These are phyloP conservation scores for Yamadazyma takamatsuzukensis DNA, from an alignment of 805 yeast genomes.

Conservation along the genomic window DNA sequence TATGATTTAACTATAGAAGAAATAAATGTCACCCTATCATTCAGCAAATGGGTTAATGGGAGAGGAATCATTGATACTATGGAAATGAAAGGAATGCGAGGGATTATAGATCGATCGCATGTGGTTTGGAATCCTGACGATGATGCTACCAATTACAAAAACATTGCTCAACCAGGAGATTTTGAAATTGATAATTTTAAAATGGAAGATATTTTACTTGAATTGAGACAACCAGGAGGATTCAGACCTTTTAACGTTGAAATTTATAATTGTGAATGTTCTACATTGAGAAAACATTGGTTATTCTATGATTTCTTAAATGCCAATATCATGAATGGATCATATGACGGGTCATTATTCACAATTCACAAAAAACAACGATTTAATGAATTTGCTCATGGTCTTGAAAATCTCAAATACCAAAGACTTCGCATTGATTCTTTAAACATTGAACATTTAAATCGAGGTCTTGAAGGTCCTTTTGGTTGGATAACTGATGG, in stretches of 20 bases:
- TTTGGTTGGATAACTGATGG: constrained; percentile 97
- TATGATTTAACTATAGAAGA: constrained; percentile 88
- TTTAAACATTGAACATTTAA: constrained; percentile 81
- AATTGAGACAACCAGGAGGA: constrained; percentile 74
- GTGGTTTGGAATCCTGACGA: constrained; percentile 80
- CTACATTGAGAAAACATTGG: constrained; percentile 87
- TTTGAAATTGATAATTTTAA: constrained; percentile 83
- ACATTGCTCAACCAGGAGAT: constrained; percentile 78
- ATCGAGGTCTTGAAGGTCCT: constrained; percentile 88
- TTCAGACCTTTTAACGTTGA: constrained; percentile 85
- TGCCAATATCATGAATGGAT: constrained; percentile 82
- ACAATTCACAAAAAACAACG: constrained; percentile 81
- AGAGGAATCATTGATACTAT: constrained; percentile 76
- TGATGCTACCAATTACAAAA: constrained; percentile 77
- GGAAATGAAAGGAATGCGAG: constrained; percentile 81
- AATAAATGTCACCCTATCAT: constrained; percentile 73
- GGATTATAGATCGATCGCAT: constrained; percentile 88
- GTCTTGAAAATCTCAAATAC: constrained; percentile 26
- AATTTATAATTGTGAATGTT: constrained; percentile 80
- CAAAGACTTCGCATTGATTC: constrained; percentile 84
- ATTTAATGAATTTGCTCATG: constrained; percentile 41
- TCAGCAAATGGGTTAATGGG: constrained; percentile 86
- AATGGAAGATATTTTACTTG: constrained; percentile 81
- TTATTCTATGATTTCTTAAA: constrained; percentile 80
- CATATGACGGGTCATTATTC: constrained; percentile 89